These are phyloP conservation scores for Corinectria fuckeliana DNA, from an alignment of 2,329 filamentous ascomycete genomes.

Conservation along the genomic window DNA sequence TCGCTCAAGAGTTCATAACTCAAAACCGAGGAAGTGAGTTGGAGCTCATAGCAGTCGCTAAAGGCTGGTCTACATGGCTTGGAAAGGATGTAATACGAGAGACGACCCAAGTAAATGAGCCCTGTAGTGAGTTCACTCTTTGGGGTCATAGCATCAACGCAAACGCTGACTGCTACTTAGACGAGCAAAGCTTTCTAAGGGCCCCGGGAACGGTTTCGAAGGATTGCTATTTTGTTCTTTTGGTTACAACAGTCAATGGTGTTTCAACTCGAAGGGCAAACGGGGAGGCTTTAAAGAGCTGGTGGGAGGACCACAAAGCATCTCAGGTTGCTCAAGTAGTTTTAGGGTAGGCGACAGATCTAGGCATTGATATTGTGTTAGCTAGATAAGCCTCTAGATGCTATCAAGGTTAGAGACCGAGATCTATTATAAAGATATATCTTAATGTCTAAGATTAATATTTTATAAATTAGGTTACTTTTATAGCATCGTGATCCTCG, in stretches of 20 bases:
- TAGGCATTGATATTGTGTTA: too few species aligned
- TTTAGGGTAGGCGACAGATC: neutral
- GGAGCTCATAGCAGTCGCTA: constrained; percentile 12
- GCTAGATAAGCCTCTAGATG: too few species aligned
- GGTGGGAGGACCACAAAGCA: neutral
- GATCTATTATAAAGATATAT: neutral
- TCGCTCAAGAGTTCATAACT: neutral
- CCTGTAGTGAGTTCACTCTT: neutral
- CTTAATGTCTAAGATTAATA: too few species aligned
- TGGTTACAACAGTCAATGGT: neutral
- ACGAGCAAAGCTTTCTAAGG: neutral
- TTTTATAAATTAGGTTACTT: too few species aligned
- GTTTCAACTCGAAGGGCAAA: neutral
- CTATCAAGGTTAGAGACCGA: neutral
- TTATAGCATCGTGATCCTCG: too few species aligned
- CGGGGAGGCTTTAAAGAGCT: neutral
- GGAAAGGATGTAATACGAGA: constrained; percentile 2
- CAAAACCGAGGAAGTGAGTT: neutral
- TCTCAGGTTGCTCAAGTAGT: neutral
- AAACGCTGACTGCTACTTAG: neutral
- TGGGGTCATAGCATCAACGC: neutral
- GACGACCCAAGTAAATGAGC: neutral
- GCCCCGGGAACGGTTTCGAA: neutral
- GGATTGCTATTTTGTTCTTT: constrained; percentile 8
- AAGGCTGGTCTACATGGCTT: constrained; percentile 20